Evolutionary conservation across 371 early-diverging fungal species (phyloP), one percentile per base, ranked within the genome.

Genomic region (Nosema granulosis): DNA sequence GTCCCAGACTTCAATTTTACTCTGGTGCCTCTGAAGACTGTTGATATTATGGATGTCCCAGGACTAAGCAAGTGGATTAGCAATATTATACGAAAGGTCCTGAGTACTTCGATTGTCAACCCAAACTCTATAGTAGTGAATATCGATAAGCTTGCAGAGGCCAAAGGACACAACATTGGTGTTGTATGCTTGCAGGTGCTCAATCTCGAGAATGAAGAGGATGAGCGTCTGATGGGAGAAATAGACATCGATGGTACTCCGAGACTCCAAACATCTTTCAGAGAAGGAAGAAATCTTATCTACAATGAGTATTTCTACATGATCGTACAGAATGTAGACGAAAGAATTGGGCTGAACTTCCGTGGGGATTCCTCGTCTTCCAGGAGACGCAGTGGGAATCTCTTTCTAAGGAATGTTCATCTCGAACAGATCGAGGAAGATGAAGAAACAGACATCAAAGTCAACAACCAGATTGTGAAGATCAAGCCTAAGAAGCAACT

Each of bases 1-100:
- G 87, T 88, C 26, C 98, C 98, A 22, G 79, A 82, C 12, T 88
- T 96, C 70, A 93, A 95, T 84, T 96, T 94, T 87, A 88, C 89
- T 20, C 87, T 96, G 50, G 90, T 92, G 77, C 98, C 98, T 0
- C 76, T 90, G 50, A 88, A 88, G 77, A 86, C 81, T 82, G 90
- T 81, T 89, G 95, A 83, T 89, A 89, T 84, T 88, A 95, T 68
- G 89, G 90, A 26, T 88, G 89, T 85, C 89, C 87, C 87, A 34
- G 83, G 80, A 20, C 70, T 86, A 13, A 72, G 78, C 28, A 78
- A 54, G 24, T 86, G 86, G 83, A 87, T 86, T n/a, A 77, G 79
- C n/a, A 77, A 68, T 9, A 80, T 80, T 18, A 84, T 85, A 13
- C 66, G 76, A n/a, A 56, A 56, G 16, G 72, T 57, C 20, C 37